Conservation (phyloP, 176 grass and related monocot species). For the Aegilops tauschii region DNA sequence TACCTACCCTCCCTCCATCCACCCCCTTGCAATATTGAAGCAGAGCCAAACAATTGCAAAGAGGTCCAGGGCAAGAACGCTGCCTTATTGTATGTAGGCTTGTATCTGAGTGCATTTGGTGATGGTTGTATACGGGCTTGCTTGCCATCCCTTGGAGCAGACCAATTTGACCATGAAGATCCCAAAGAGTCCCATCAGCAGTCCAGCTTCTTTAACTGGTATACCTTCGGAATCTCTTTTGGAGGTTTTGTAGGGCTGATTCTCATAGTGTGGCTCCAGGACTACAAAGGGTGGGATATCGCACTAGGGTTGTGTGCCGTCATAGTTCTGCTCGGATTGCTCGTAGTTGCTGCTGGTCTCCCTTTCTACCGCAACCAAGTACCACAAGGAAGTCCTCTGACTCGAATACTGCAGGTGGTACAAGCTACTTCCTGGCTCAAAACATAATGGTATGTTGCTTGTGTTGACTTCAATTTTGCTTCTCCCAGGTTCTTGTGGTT, state of each 20-base stretch:
- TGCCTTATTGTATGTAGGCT: slow-evolving; percentile 40
- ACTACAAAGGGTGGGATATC: slow-evolving; percentile 52
- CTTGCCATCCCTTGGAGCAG: slow-evolving; percentile 62
- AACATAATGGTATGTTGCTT: neutral
- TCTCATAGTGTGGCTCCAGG: slow-evolving; percentile 70
- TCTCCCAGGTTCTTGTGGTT: slow-evolving; percentile 59
- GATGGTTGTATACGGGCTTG: slow-evolving; percentile 59
- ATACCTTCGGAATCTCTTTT: slow-evolving; percentile 59
- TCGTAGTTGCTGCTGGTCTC: slow-evolving; percentile 38
- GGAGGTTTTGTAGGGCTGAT: slow-evolving; percentile 62
- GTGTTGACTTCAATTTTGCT: neutral
- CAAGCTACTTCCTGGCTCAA: neutral
- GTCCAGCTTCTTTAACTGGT: slow-evolving; percentile 93
- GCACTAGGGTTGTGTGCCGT: slow-evolving; percentile 53
- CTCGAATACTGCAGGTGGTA: slow-evolving; percentile 61
- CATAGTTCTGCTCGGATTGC: slow-evolving; percentile 36
- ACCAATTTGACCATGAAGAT: slow-evolving; percentile 65
- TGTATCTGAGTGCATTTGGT: slow-evolving; percentile 45
- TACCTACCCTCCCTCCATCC: slow-evolving; percentile 60
- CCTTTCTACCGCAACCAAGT: slow-evolving; percentile 64
- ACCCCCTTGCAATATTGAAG: slow-evolving; percentile 35
- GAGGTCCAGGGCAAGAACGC: slow-evolving; percentile 41
- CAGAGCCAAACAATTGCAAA: slow-evolving; percentile 23
- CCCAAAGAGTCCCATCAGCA: slow-evolving; percentile 35
- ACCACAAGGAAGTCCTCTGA: slow-evolving; percentile 61